Evolutionary conservation across 345 rosid genomes (phyloP).

Genomic region (Reutealis trisperma): DNA sequence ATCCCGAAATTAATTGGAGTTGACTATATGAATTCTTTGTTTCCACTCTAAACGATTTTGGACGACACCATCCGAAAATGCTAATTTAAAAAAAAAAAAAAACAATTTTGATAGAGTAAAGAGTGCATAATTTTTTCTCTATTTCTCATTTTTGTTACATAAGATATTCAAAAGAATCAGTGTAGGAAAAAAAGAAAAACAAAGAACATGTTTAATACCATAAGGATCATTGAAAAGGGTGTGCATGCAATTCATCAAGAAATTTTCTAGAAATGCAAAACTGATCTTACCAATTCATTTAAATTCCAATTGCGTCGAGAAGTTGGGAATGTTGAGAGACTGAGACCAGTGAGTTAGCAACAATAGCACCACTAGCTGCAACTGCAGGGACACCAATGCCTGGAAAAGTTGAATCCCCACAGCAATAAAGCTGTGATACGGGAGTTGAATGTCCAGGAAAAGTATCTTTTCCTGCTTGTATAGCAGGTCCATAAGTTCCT

Average conservation of each 20-base stretch:
- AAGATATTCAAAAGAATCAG: not conserved
- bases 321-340: constrained; percentile 81
- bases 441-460: constrained; percentile 91
- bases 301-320: constrained; percentile 84
- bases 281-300: constrained; percentile 23
- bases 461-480: constrained; percentile 72
- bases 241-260: not conserved
- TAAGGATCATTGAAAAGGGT: not conserved
- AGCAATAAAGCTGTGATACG: constrained; percentile 71
- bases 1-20: too few species aligned
- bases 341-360: constrained; percentile 78
- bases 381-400: constrained; percentile 95
- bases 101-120: not conserved
- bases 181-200: not conserved
- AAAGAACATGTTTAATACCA: not conserved
- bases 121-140: not conserved
- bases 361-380: constrained; percentile 93
- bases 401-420: constrained; percentile 93
- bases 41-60: too few species aligned
- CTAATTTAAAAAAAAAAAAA: too few species aligned
- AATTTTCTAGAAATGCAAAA: not conserved
- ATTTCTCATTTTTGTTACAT: not conserved
- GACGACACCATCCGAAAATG: too few species aligned
- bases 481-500: constrained; percentile 90
- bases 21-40: too few species aligned